phyloP scores from a whole-genome alignment of 1,139 yeast species.

The Blastobotrys malaysiensis region DNA sequence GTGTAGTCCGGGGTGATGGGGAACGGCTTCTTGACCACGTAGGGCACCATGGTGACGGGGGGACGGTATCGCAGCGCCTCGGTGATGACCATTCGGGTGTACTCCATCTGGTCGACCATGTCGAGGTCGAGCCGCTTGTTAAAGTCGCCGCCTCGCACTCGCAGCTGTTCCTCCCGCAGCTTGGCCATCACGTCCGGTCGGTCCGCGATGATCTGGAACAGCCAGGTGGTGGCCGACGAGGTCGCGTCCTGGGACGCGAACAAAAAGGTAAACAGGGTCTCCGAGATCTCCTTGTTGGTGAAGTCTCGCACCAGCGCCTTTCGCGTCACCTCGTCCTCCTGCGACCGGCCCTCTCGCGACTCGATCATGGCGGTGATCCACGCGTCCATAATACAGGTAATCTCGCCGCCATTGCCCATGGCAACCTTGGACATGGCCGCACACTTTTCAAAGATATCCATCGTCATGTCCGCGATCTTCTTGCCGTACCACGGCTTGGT shows the following conservation, averaged over 20 bases:
- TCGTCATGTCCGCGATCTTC: conserved; percentile 85
- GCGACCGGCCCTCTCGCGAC: conserved; percentile 50
- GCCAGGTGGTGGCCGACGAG: conserved; percentile 97
- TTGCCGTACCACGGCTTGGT: conserved; percentile 98
- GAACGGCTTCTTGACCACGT: conserved; percentile 78
- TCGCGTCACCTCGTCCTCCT: conserved; percentile 37
- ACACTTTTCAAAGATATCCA: conserved; percentile 83
- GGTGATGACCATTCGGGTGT: conserved; percentile 83
- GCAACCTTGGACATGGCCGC: conserved; percentile 80
- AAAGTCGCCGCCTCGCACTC: conserved; percentile 75
- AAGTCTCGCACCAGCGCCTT: conserved; percentile 73
- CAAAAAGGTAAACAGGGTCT: conserved; percentile 90
- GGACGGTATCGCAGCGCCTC: conserved; percentile 94
- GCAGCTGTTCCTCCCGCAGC: conserved; percentile 85
- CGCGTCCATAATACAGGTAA: conserved; percentile 88
- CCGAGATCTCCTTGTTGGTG: conserved; percentile 86
- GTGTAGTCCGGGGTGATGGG: conserved; percentile 79
- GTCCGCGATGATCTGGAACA: conserved; percentile 92
- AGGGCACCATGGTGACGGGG: conserved; percentile 97
- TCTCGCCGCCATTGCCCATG: conserved; percentile 71
- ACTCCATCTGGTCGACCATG: conserved; percentile 76
- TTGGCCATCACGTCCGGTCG: conserved; percentile 83
- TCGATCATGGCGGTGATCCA: conserved; percentile 86
- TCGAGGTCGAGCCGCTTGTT: conserved; percentile 56
- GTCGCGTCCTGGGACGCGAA: conserved; percentile 99